Evolutionary conservation across 352 stramenopile species (phyloP).

Genomic region (Thalassiosira exigua): DNA sequence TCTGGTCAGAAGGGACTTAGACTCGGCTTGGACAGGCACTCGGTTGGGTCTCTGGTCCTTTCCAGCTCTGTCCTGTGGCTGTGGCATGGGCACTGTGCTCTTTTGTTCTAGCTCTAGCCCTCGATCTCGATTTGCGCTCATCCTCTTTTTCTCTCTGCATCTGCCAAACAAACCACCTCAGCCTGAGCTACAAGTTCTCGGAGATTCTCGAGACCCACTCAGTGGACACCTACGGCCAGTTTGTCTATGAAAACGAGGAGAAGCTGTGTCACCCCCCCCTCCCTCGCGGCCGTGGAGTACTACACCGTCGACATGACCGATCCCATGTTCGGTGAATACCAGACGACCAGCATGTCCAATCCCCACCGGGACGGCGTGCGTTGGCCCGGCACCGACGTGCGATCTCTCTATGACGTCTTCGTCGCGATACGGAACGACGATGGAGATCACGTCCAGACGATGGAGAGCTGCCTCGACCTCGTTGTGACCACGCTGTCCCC

Average conservation of each 20-base stretch:
- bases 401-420: conserved; percentile 62
- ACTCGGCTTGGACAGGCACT: no score
- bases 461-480: conserved; percentile 61
- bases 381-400: conserved; percentile 41
- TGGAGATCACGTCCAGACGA: conserved; percentile 60
- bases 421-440: conserved; percentile 59
- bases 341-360: conserved; percentile 49
- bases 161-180: no score
- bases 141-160: no score
- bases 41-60: no score
- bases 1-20: no score
- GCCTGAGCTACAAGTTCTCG: conserved; percentile 72
- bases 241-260: conserved; percentile 72
- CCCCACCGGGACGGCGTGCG: conserved; percentile 20
- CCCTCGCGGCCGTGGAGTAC: conserved; percentile 64
- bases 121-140: no score
- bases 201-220: conserved; percentile 81
- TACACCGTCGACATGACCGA: conserved; percentile 67
- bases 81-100: no score
- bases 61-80: no score
- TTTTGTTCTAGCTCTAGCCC: no score
- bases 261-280: conserved; percentile 59
- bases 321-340: conserved; percentile 72
- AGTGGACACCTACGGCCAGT: conserved; percentile 79
- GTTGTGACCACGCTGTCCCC: conserved; percentile 40